Base-by-base conservation (phyloP, 805 yeast species). In the Candida boidinii region DNA sequence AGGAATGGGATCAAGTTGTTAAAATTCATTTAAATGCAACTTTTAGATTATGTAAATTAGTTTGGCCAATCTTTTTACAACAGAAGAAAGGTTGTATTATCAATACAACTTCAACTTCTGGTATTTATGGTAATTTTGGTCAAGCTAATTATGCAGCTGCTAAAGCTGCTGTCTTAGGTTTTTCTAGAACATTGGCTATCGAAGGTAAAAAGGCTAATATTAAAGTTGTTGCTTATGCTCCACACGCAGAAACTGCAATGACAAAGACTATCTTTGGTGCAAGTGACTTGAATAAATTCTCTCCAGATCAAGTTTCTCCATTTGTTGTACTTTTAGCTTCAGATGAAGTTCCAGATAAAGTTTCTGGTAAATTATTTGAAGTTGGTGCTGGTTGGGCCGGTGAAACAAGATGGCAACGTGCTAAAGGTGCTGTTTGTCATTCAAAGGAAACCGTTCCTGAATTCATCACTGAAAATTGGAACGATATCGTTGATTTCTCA, bases 181-280 rank as follows among this genome's bases (percentile, higher is more conserved):
- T 90, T 46, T 72, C 95, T 26, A 77, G 73, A 58, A 80, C 96
- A 27, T 59, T 86, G 42, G 96, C 97, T 19, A 68, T 84, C 43
- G 98, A 90, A 64, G 98, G 98, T 50, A 76, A 76, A 39, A 85
- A 74, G 57, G 54, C 66, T 49, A 76, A 79, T 52, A 86, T 90
- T 45, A 66, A 68, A 49, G 88, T 77, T 36, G 84, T 88, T 53
- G 73, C 76, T 23, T 78, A 87, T 55, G 97, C 98, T 18, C 98
- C 98, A 34, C 96, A 90, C 56, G 97, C 97, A 19, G 96, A 90
- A 52, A 90, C 98, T 28, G 88, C 94, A 37, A 90, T 90, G 98
- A 90, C 98, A 19, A 73, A 75, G 50, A 82, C 95, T 5, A 78
- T 90, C 30, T 83, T 90, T 62, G 72, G 76, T 30, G 79, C 78